A percentile compares a stretch with the other conserved stretches of the same genome.
Evolutionary conservation across 495 filamentous ascomycete genomes (phyloP).

Genomic region (Podospora anserina): DNA sequence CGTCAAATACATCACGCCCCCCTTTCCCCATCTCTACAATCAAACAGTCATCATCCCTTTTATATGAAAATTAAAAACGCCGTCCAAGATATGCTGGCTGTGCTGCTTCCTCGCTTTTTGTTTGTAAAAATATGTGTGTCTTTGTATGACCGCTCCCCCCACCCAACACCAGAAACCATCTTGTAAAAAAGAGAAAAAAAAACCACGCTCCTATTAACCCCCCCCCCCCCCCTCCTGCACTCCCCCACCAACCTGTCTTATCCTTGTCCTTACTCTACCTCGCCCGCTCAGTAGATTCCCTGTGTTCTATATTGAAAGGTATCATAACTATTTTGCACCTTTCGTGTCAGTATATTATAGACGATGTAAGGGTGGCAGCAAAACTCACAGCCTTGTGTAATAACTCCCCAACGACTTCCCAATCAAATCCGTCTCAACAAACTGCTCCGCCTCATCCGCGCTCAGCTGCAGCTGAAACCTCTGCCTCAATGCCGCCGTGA

Average conservation of each 20-base stretch:
- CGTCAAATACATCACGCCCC: neutral
- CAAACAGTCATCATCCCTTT: neutral
- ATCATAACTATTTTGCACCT: conserved; percentile 56
- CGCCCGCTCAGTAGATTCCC: conserved; percentile 60
- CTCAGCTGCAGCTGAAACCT: conserved; percentile 72
- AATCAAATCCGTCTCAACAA: conserved; percentile 69
- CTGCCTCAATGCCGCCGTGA: conserved; percentile 58
- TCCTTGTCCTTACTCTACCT: neutral
- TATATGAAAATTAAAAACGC: neutral
- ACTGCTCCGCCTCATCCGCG: conserved; percentile 67
- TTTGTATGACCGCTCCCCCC: neutral
- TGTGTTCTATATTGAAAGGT: conserved; percentile 78
- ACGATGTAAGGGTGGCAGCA: neutral
- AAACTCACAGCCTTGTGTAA: conserved; percentile 66
- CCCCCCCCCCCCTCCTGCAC: neutral
- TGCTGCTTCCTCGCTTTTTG: neutral
- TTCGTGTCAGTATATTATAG: neutral
- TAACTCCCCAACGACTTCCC: conserved; percentile 70
- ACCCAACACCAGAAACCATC: neutral
- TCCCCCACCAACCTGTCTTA: neutral
- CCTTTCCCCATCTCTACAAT: neutral
- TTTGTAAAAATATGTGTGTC: neutral
- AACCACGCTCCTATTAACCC: neutral
- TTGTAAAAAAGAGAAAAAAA: neutral
- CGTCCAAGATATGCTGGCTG: neutral